Conservation (phyloP, 495 filamentous ascomycete species). For the Penicillium bovifimosum region DNA sequence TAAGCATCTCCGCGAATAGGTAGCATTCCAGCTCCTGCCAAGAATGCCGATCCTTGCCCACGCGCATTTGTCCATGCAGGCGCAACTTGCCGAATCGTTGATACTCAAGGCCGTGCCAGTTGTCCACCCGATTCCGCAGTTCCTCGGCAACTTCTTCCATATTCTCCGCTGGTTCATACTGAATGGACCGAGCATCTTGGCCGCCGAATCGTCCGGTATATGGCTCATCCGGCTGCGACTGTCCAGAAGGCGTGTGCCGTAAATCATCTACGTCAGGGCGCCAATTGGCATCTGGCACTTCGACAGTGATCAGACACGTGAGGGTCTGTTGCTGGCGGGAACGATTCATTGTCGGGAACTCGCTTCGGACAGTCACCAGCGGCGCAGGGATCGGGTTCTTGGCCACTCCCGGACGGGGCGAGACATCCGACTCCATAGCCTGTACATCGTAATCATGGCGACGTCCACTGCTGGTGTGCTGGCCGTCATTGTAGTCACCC, state of each 20-base stretch:
- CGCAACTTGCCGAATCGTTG: conserved; percentile 88
- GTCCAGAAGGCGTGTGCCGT: conserved; percentile 53
- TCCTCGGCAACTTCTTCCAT: conserved; percentile 84
- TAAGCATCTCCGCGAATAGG: conserved; percentile 98
- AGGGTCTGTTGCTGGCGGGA: conserved; percentile 93
- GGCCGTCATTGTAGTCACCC: conserved; percentile 67
- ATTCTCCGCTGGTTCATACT: conserved; percentile 54
- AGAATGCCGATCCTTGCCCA: conserved; percentile 93
- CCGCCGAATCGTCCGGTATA: conserved; percentile 27
- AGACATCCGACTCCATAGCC: conserved; percentile 85
- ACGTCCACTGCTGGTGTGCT: conserved; percentile 43
- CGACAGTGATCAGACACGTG: conserved; percentile 90
- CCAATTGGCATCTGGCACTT: conserved; percentile 93
- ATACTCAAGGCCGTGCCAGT: conserved; percentile 99
- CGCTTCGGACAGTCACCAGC: conserved; percentile 85
- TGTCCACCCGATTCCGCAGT: conserved; percentile 80
- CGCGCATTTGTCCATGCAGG: conserved; percentile 82
- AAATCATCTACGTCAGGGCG: conserved; percentile 79
- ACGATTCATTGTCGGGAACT: conserved; percentile 89
- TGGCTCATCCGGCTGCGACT: conserved; percentile 47
- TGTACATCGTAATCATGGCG: conserved; percentile 95
- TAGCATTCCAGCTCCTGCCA: conserved; percentile 99
- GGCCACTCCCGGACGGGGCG: conserved; percentile 59
- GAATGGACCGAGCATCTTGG: conserved; percentile 28
- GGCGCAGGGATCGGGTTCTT: conserved; percentile 91